A percentile compares a stretch with the other conserved stretches of the same genome.
Evolutionary conservation across 495 filamentous ascomycete genomes (phyloP).

Genomic region (Aspergillus nidulans): DNA sequence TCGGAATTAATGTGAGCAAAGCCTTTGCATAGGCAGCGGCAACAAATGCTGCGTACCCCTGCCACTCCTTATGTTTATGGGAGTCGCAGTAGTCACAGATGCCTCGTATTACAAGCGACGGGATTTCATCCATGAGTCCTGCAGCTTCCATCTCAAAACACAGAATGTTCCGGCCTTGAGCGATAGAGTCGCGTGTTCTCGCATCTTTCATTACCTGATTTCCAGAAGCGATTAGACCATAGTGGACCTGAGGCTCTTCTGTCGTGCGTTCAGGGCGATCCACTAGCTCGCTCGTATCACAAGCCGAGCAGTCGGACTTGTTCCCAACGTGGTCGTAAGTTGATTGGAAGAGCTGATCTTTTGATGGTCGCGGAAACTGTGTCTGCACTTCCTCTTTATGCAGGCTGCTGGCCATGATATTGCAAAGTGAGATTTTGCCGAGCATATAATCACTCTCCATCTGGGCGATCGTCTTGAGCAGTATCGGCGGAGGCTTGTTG

Average conservation of each 20-base stretch:
- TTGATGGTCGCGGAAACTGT: background rate
- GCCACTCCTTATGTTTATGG: background rate
- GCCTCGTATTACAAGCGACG: too few relatives aligned
- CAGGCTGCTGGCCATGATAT: slow-evolving; percentile 14
- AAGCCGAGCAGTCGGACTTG: slow-evolving; percentile 16
- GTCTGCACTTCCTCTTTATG: background rate
- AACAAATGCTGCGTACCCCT: slow-evolving; percentile 24
- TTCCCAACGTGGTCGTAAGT: slow-evolving; percentile 11
- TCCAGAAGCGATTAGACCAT: slow-evolving; percentile 16
- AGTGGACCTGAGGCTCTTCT: slow-evolving; percentile 12
- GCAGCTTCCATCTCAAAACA: slow-evolving; percentile 48
- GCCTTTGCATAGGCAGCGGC: slow-evolving; percentile 29
- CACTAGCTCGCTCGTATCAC: slow-evolving; percentile 8
- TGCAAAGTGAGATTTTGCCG: slow-evolving; percentile 9
- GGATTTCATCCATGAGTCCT: too few relatives aligned
- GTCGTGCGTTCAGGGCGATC: slow-evolving; percentile 5
- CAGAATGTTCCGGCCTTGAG: slow-evolving; percentile 20
- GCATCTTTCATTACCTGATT: slow-evolving; percentile 17
- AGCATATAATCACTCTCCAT: slow-evolving; percentile 16
- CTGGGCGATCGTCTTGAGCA: slow-evolving; percentile 24
- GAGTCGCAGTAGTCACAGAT: too few relatives aligned
- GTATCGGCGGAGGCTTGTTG: slow-evolving; percentile 19
- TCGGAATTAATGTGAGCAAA: slow-evolving; percentile 20
- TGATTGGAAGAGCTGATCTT: background rate
- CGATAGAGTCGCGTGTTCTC: slow-evolving; percentile 13